These are phyloP conservation scores for Xylaria curta DNA, from an alignment of 495 filamentous ascomycete genomes.

Conservation along the genomic window DNA sequence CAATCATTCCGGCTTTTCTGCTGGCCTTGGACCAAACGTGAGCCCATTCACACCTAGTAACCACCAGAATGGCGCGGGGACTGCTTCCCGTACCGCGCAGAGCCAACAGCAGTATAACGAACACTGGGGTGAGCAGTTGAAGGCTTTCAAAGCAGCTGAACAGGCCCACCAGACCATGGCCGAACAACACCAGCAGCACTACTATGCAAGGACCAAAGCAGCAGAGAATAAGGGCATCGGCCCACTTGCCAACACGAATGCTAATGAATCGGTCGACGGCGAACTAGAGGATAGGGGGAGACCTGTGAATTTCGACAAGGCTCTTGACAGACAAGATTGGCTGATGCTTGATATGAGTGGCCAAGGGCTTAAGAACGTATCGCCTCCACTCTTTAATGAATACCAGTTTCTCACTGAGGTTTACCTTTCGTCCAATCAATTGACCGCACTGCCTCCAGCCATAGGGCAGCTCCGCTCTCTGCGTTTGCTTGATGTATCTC, in stretches of 20 bases:
- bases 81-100: conserved; percentile 49
- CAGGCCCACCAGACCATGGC: conserved; percentile 71
- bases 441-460: conserved; percentile 73
- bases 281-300: conserved; percentile 70
- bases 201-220: conserved; percentile 61
- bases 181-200: conserved; percentile 58
- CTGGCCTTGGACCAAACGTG: conserved; percentile 71
- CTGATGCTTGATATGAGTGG: conserved; percentile 90
- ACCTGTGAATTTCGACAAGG: conserved; percentile 60
- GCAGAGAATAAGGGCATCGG: conserved; percentile 65
- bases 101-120: conserved; percentile 67
- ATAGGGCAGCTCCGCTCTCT: conserved; percentile 83
- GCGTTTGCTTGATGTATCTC: conserved; percentile 81
- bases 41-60: conserved; percentile 77
- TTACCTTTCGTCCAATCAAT: conserved; percentile 89
- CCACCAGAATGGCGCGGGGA: conserved; percentile 76
- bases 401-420: conserved; percentile 89
- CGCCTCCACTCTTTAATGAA: conserved; percentile 73
- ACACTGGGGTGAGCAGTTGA: conserved; percentile 88
- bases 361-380: conserved; percentile 84
- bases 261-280: conserved; percentile 57
- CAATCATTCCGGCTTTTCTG: conserved; percentile 83
- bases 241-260: conserved; percentile 35
- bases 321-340: conserved; percentile 79
- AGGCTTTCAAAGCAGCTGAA: conserved; percentile 73